phyloP scores from a whole-genome alignment of 2,329 filamentous ascomycete species.

The Dactylellina leptospora region DNA sequence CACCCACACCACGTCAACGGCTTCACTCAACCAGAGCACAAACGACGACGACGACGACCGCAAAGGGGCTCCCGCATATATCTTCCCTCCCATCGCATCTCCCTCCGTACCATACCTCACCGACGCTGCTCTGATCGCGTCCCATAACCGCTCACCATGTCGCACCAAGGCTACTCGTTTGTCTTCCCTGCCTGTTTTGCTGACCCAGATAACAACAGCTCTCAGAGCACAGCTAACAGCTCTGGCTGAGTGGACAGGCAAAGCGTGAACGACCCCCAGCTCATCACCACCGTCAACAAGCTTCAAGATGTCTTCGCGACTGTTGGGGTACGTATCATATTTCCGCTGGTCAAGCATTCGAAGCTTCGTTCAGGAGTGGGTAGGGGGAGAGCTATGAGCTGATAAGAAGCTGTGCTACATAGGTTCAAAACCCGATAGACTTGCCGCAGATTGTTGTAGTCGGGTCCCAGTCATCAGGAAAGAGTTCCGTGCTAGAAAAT shows the following conservation, averaged over 20 bases:
- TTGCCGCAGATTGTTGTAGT: constrained; percentile 97
- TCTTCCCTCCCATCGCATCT: neutral
- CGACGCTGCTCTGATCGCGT: constrained; percentile 8
- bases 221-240: constrained; percentile 9
- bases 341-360: constrained; percentile 1
- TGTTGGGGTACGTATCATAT: constrained; percentile 73
- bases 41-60: too few species aligned
- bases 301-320: constrained; percentile 99
- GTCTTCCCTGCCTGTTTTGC: constrained; percentile 18
- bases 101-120: constrained; percentile 12
- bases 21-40: neutral
- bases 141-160: constrained; percentile 30
- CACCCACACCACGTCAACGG: constrained; percentile 1
- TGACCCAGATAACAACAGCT: constrained; percentile 4
- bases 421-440: constrained; percentile 99
- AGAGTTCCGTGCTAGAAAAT: constrained; percentile 98
- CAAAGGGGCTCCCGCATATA: neutral
- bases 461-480: constrained; percentile 97
- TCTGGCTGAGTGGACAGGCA: constrained; percentile 64
- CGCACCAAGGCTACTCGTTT: constrained; percentile 43
- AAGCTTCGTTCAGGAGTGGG: constrained; percentile 17
- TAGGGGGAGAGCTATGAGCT: too few species aligned
- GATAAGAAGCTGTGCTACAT: constrained; percentile 33
- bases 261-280: constrained; percentile 75
- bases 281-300: constrained; percentile 92